Conservation (phyloP, 345 rosid species). For the Populus euphratica region DNA sequence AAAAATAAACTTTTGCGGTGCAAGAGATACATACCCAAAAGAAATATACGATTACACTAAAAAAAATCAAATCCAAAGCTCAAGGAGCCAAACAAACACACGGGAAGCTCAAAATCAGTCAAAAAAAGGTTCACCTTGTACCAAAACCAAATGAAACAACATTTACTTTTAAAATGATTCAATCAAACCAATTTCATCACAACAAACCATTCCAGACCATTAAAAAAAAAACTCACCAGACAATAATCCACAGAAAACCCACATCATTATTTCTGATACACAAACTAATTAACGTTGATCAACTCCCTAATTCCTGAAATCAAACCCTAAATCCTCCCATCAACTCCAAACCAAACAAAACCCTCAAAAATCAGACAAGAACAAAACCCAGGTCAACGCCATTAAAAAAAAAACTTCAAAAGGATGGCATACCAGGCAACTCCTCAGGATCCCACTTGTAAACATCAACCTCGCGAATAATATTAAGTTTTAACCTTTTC, state of each 20-base stretch:
- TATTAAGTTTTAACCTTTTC: slow-evolving; percentile 45
- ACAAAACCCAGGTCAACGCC: slow-evolving; percentile 8
- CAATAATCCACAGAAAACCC: neutral
- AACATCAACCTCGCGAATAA: slow-evolving; percentile 72
- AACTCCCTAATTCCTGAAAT: neutral
- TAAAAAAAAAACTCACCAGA: neutral
- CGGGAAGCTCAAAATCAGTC: neutral
- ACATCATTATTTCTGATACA: neutral
- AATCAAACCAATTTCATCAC: neutral
- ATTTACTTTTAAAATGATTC: neutral
- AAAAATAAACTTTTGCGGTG: neutral
- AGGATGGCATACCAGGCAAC: slow-evolving; percentile 53
- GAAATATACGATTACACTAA: neutral
- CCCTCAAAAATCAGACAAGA: neutral
- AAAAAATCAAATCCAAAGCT: neutral
- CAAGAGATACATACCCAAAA: neutral
- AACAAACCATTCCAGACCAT: neutral
- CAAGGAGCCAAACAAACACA: neutral
- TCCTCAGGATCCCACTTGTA: slow-evolving; percentile 96
- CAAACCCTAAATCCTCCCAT: neutral
- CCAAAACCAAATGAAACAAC: neutral
- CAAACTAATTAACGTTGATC: neutral
- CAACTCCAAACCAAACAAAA: neutral
- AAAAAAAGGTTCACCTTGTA: neutral
- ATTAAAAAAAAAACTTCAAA: neutral